A percentile compares a stretch with the other conserved stretches of the same genome.
phyloP scores from a whole-genome alignment of 768 basidiomycete species.

The Boletus tomentosulus region DNA sequence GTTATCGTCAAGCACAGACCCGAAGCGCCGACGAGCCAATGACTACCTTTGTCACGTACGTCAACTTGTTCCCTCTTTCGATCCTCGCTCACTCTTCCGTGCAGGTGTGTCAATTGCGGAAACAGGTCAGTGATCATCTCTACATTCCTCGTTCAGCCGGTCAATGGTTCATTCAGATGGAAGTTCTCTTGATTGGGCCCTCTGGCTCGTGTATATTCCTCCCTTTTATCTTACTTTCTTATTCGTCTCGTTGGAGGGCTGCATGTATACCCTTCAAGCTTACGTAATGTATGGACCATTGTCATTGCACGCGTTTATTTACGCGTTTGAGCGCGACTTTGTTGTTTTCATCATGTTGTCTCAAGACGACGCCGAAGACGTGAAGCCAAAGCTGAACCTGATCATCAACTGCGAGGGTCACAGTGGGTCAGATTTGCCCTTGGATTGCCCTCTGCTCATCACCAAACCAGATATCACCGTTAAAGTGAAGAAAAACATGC shows the following conservation, averaged over 20 bases:
- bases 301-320: conserved; percentile 14
- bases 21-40: conserved; percentile 98
- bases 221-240: conserved; percentile 6
- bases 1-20: conserved; percentile 95
- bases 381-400: conserved; percentile 71
- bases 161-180: conserved; percentile 39
- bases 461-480: conserved; percentile 51
- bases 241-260: neutral
- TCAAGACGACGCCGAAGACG: conserved; percentile 41
- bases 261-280: conserved; percentile 18
- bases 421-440: conserved; percentile 34
- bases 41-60: conserved; percentile 93
- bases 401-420: conserved; percentile 50
- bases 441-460: neutral
- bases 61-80: conserved; percentile 5
- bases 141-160: neutral
- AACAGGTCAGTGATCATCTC: conserved; percentile 41
- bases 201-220: conserved; percentile 1
- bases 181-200: conserved; percentile 51
- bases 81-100: neutral
- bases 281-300: conserved; percentile 17
- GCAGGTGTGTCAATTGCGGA: conserved; percentile 64
- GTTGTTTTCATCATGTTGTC: conserved; percentile 17
- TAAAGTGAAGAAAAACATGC: conserved; percentile 61
- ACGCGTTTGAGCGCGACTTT: conserved; percentile 5